Percentiles rank a stretch among this genome's conserved stretches.
Conservation (phyloP, 805 yeast genomes). For the Starmerella asiatica region DNA sequence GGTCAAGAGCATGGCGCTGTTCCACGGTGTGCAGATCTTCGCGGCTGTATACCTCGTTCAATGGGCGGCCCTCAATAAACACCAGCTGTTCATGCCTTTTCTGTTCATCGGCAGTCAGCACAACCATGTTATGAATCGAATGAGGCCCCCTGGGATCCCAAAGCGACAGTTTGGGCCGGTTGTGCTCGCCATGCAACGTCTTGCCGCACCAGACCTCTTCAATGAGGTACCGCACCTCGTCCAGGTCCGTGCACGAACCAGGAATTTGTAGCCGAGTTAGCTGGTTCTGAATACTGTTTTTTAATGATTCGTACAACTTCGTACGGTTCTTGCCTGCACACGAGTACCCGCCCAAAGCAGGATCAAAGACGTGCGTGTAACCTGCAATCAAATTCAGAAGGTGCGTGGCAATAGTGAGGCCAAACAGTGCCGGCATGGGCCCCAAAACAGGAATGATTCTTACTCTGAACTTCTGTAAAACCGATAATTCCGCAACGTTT, state of each 20-base stretch:
- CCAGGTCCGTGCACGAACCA: constrained; percentile 48
- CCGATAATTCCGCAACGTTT: constrained; percentile 72
- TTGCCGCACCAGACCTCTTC: constrained; percentile 92
- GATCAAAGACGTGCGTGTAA: constrained; percentile 42
- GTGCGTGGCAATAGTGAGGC: constrained; percentile 76
- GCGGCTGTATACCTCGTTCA: constrained; percentile 49
- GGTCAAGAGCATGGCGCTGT: constrained; percentile 61
- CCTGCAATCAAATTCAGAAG: constrained; percentile 68
- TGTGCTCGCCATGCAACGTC: constrained; percentile 73
- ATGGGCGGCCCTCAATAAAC: constrained; percentile 48
- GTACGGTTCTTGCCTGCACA: constrained; percentile 79
- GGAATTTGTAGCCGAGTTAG: constrained; percentile 62
- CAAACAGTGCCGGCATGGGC: constrained; percentile 94
- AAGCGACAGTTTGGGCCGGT: constrained; percentile 63
- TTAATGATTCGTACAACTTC: constrained; percentile 70
- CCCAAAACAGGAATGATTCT: constrained; percentile 92
- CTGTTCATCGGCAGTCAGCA: constrained; percentile 83
- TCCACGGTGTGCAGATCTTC: constrained; percentile 44
- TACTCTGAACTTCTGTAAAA: constrained; percentile 79
- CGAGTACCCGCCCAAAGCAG: constrained; percentile 47
- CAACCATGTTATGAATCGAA: constrained; percentile 63
- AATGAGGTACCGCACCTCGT: constrained; percentile 66
- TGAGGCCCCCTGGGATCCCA: constrained; percentile 66
- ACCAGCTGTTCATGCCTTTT: constrained; percentile 63
- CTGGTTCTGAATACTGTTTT: constrained; percentile 78